Evolutionary conservation across 805 yeast species (phyloP).

Genomic region (Torulaspora delbrueckii): DNA sequence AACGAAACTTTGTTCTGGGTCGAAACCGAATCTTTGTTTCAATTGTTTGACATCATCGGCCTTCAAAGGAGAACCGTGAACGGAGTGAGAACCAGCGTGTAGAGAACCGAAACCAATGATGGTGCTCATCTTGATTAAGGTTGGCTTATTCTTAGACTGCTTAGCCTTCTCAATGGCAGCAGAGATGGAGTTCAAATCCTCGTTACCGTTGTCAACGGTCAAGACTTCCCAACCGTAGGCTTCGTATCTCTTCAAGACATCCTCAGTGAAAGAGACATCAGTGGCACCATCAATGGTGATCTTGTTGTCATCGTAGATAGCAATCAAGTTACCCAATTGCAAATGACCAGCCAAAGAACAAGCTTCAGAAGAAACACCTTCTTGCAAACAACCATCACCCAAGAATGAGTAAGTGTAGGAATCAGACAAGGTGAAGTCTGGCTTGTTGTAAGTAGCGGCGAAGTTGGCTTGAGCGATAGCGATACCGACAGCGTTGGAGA

Average conservation of each 20-base stretch:
- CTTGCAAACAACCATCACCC: conserved; percentile 98
- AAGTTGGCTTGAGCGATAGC: conserved; percentile 91
- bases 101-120: conserved; percentile 93
- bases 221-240: conserved; percentile 92
- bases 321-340: conserved; percentile 86
- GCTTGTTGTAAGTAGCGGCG: conserved; percentile 92
- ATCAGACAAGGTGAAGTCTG: conserved; percentile 61
- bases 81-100: conserved; percentile 79
- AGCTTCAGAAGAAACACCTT: conserved; percentile 95
- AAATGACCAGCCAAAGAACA: conserved; percentile 94
- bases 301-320: conserved; percentile 93
- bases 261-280: conserved; percentile 86
- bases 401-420: conserved; percentile 72
- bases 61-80: conserved; percentile 96
- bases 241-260: conserved; percentile 76
- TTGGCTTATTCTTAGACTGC: conserved; percentile 72
- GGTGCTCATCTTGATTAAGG: conserved; percentile 82
- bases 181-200: conserved; percentile 64
- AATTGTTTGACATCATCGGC: conserved; percentile 85
- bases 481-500: conserved; percentile 90
- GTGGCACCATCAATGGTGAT: conserved; percentile 96
- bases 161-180: conserved; percentile 79
- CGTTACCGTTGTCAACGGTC: conserved; percentile 74
- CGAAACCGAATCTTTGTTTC: conserved; percentile 79
- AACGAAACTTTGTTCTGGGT: conserved; percentile 73